Conservation (phyloP, 139 green algal species). For the Chlorella sp. region DNA sequence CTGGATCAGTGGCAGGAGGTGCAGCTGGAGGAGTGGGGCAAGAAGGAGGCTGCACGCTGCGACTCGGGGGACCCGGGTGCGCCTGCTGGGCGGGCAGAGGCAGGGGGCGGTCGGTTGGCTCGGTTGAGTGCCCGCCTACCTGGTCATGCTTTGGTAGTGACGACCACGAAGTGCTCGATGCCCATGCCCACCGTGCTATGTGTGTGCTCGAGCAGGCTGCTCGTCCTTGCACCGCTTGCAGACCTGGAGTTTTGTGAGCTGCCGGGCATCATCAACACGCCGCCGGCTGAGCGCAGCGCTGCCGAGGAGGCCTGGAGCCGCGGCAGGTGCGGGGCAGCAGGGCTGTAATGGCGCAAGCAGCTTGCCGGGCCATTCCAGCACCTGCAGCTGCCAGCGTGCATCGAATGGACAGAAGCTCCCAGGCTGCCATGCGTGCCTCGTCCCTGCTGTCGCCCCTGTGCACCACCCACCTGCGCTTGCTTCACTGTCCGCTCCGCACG, state of each 20-base stretch:
- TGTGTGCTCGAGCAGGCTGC: no score
- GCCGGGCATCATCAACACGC: conserved; percentile 32
- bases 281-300: conserved; percentile 31
- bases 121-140: no score
- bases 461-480: neutral
- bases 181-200: no score
- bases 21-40: conserved; percentile 29
- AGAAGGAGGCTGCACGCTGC: conserved; percentile 33
- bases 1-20: conserved; percentile 9
- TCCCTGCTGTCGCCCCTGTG: neutral
- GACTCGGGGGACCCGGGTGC: neutral
- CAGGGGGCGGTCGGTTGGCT: no score
- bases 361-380: neutral
- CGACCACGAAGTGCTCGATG: no score
- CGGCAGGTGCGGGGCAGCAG: conserved; percentile 4
- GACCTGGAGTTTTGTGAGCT: conserved; percentile 75
- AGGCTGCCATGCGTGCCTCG: neutral
- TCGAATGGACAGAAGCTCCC: neutral
- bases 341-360: neutral
- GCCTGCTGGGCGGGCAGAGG: no score
- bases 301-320: conserved; percentile 48
- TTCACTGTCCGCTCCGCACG: neutral
- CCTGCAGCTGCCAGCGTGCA: neutral
- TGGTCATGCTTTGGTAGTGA: no score
- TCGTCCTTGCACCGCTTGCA: conserved; percentile 12